Percentiles rank a stretch among this genome's conserved stretches.
Evolutionary conservation across 2,329 filamentous ascomycete species (phyloP).

Genomic region (Monilinia polystroma): DNA sequence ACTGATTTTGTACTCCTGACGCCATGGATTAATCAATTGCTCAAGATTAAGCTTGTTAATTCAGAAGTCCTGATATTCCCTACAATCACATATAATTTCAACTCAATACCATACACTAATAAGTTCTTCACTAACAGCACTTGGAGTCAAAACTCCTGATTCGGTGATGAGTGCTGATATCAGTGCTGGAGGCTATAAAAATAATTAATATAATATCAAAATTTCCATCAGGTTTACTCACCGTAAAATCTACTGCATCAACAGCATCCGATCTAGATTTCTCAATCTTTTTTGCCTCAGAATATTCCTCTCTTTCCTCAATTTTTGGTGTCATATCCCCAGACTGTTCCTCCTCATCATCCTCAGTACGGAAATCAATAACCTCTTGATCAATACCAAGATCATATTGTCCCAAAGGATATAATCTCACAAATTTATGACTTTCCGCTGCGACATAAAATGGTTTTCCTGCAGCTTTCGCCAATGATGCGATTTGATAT

Average conservation of each 20-base stretch:
- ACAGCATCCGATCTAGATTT: conserved; percentile 35
- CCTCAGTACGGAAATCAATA: conserved; percentile 66
- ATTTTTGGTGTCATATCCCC: conserved; percentile 28
- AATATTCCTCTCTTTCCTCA: conserved; percentile 35
- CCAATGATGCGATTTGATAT: conserved; percentile 82
- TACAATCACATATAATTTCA: background rate
- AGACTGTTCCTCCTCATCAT: conserved; percentile 42
- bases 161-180: conserved; percentile 76
- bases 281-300: conserved; percentile 27
- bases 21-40: background rate
- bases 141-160: conserved; percentile 67
- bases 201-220: conserved; percentile 34
- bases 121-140: conserved; percentile 68
- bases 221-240: conserved; percentile 41
- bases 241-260: conserved; percentile 69
- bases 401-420: conserved; percentile 78
- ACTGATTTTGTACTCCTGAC: conserved; percentile 13
- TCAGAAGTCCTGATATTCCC: background rate
- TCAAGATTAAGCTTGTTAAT: background rate
- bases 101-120: conserved; percentile 46
- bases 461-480: conserved; percentile 63
- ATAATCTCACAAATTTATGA: conserved; percentile 92
- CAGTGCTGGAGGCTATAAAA: conserved; percentile 58
- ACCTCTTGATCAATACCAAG: conserved; percentile 77
- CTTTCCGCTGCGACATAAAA: conserved; percentile 93